Base-by-base conservation (phyloP, 2,329 filamentous ascomycete species). In the Penicillium janthinellum region DNA sequence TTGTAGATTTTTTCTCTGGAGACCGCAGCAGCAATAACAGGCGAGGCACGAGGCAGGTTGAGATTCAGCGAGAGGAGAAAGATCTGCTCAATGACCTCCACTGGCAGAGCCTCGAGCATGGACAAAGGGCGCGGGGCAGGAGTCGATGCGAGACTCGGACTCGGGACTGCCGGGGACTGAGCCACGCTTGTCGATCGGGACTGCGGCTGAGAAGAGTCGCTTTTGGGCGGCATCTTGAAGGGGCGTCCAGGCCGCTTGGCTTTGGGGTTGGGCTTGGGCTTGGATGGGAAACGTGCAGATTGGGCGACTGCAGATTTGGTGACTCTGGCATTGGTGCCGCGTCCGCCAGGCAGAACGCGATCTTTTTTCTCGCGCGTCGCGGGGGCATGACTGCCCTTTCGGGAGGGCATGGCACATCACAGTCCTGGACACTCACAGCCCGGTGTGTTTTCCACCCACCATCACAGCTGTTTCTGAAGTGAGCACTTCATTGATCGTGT, bases 71-170 rank as follows among this genome's bases (percentile, higher is more conserved):
- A 77, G 31, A 77, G 68, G n/a, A 82, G 71, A 60, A 84, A 84
- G 48, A 85, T 83, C 42, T 77, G 73, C 64, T 84, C 79, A n/a
- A 84, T 73, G 12, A 85, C 67, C 67, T 85, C 83, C 3, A 76
- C 68, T 0, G 83, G 83, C 0, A 85, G 72, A 4, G 63, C 58
- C 64, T 85, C 82, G 12, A 85, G 69, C 10, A 60, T 57, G 3
- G 76, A 77, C 3, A 74, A 60, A 3, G 22, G 37, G 14, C 60
- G 48, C 35, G 34, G 54, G 4, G 55, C 37, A 10, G 60, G 54
- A 11, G 52, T 50, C 47, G 60, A 34, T 2, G 47, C 35, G 35
- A 35, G 28, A 14, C 44, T 54, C 20, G 57, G 28, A 14, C 44
- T 54, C 20, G 57, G 57, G 12, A 57, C 55, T 22, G 56, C 55